Conservation (phyloP, 2,329 filamentous ascomycete genomes). For the Claviceps capensis region DNA sequence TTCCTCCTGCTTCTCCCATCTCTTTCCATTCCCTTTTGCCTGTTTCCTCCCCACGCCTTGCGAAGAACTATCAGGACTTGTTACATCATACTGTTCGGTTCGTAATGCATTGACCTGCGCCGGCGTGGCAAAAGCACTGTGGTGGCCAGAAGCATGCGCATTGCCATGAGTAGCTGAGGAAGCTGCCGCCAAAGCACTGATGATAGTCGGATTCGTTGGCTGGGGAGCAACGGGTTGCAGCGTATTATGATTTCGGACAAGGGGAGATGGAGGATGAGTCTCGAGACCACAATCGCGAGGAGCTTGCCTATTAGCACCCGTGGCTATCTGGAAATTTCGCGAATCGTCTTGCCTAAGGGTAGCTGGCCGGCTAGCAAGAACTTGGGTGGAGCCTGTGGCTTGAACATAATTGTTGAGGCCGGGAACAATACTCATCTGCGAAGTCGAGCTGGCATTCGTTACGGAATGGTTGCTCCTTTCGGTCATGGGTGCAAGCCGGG, state of each 20-base stretch:
- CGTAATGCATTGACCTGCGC: conserved; percentile 46
- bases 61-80: conserved; percentile 48
- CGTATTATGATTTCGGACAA: conserved; percentile 64
- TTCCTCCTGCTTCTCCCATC: conserved; percentile 41
- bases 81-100: conserved; percentile 31
- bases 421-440: conserved; percentile 13
- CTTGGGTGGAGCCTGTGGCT: conserved; percentile 5
- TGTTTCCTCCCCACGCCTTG: conserved; percentile 38
- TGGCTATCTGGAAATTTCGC: conserved; percentile 10
- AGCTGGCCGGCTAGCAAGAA: conserved; percentile 25
- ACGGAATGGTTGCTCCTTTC: background rate
- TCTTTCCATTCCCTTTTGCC: conserved; percentile 20
- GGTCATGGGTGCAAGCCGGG: background rate
- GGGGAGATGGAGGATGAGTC: conserved; percentile 36
- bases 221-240: conserved; percentile 61
- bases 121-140: conserved; percentile 17
- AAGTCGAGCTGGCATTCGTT: conserved; percentile 6
- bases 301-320: conserved; percentile 7
- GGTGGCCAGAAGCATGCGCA: background rate
- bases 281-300: conserved; percentile 15
- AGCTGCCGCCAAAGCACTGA: conserved; percentile 23
- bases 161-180: conserved; percentile 1
- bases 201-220: conserved; percentile 52
- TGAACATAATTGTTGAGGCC: conserved; percentile 18
- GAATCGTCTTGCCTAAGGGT: conserved; percentile 19